Percentiles rank a stretch among this genome's conserved stretches.
Conservation (phyloP, 495 filamentous ascomycete species). For the Darksidea phi region DNA sequence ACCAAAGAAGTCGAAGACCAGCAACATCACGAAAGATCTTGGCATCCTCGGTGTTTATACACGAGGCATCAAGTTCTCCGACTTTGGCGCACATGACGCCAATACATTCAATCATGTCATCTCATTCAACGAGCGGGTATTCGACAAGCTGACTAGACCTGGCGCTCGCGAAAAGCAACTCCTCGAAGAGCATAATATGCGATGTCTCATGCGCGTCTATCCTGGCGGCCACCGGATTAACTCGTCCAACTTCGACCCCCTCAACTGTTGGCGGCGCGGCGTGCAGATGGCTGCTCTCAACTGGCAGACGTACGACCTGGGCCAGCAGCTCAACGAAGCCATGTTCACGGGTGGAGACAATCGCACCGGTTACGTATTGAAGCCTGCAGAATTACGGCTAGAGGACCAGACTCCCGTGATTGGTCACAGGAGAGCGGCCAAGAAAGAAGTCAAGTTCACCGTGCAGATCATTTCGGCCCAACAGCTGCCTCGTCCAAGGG, state of each 20-base stretch:
- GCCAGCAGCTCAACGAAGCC: constrained; percentile 92
- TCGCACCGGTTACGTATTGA: constrained; percentile 86
- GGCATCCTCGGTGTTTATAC: constrained; percentile 88
- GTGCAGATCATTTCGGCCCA: constrained; percentile 92
- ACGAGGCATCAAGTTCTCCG: constrained; percentile 77
- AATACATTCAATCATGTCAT: constrained; percentile 88
- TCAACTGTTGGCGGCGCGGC: constrained; percentile 87
- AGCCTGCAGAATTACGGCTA: constrained; percentile 75
- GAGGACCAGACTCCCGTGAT: constrained; percentile 43
- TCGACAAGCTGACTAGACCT: constrained; percentile 70
- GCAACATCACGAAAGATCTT: constrained; percentile 80
- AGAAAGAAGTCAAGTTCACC: constrained; percentile 75
- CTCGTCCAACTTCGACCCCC: constrained; percentile 90
- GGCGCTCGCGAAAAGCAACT: constrained; percentile 60
- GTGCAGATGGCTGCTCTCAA: constrained; percentile 97
- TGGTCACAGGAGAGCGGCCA: constrained; percentile 57
- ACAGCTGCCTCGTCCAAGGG: constrained; percentile 80
- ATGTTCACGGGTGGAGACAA: constrained; percentile 96
- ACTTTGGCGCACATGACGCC: constrained; percentile 71
- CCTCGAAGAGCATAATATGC: constrained; percentile 86
- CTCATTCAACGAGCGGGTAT: constrained; percentile 85
- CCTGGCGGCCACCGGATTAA: constrained; percentile 73
- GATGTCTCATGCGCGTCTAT: constrained; percentile 90
- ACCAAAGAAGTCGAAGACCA: constrained; percentile 61
- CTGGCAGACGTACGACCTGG: constrained; percentile 96